These are phyloP conservation scores for Camptophora hylomeconis DNA, from an alignment of 2,329 filamentous ascomycete species.

Conservation along the genomic window DNA sequence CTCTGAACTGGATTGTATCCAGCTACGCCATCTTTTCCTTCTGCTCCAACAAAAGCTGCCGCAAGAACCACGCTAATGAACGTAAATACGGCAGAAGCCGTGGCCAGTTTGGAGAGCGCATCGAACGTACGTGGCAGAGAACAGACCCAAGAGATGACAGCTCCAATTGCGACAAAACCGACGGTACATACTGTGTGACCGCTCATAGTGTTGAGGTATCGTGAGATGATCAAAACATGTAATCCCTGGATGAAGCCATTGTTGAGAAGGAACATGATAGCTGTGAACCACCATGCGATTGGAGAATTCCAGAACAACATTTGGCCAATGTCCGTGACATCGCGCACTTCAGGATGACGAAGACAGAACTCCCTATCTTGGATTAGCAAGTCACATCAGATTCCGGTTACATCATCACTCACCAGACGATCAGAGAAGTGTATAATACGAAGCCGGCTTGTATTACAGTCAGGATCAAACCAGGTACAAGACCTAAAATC, in stretches of 20 bases:
- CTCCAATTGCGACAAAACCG: conserved; percentile 60
- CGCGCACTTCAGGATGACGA: conserved; percentile 76
- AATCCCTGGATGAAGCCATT: conserved; percentile 73
- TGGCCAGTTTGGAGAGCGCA: conserved; percentile 66
- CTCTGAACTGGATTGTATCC: conserved; percentile 43
- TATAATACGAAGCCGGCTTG: conserved; percentile 71
- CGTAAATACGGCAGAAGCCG: conserved; percentile 70
- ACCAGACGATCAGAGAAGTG: conserved; percentile 58
- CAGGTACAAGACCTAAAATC: conserved; percentile 72
- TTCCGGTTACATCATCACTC: too few relatives aligned
- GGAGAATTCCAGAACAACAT: conserved; percentile 80
- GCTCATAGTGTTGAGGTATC: conserved; percentile 16
- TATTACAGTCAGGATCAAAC: conserved; percentile 68
- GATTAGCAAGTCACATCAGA: neutral
- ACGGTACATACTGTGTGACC: conserved; percentile 61
- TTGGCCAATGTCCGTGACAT: conserved; percentile 92
- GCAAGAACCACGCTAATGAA: conserved; percentile 80
- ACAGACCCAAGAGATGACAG: conserved; percentile 61
- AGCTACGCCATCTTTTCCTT: conserved; percentile 52
- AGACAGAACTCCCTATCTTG: conserved; percentile 70
- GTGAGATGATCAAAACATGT: conserved; percentile 16
- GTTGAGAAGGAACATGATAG: conserved; percentile 83
- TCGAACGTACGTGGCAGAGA: conserved; percentile 79
- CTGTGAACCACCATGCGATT: conserved; percentile 56
- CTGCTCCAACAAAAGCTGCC: conserved; percentile 66